Conservation (phyloP, 495 filamentous ascomycete species). For the Lasiosphaeriaceae sp. region DNA sequence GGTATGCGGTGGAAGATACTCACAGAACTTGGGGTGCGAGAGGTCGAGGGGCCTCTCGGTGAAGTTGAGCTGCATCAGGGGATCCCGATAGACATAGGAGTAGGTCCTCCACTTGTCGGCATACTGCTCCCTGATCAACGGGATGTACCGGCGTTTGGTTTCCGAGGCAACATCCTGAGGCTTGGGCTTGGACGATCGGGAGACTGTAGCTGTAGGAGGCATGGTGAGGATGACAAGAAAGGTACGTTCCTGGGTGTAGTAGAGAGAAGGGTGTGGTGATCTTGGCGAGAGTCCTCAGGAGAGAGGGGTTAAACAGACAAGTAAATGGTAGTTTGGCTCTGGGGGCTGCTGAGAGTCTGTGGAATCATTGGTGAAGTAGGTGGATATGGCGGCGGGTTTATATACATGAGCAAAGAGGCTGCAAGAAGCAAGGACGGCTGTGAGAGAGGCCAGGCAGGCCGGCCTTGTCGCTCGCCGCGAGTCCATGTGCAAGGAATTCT, state of each 20-base stretch:
- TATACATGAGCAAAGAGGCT: not conserved
- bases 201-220: conserved; percentile 41
- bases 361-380: not conserved
- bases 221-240: conserved; percentile 30
- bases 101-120: conserved; percentile 40
- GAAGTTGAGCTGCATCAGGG: conserved; percentile 37
- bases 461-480: not conserved
- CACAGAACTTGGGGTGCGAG: conserved; percentile 39
- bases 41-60: conserved; percentile 25
- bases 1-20: conserved; percentile 13
- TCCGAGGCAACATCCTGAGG: conserved; percentile 67
- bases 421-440: not conserved
- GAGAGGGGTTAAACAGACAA: not conserved
- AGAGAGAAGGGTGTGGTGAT: not conserved
- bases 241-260: not conserved
- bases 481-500: no score
- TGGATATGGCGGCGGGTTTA: not conserved
- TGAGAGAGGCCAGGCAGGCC: not conserved
- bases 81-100: conserved; percentile 47
- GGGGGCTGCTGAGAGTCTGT: not conserved
- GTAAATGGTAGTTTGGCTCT: not conserved
- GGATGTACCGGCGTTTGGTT: conserved; percentile 61
- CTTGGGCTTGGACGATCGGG: conserved; percentile 45
- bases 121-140: conserved; percentile 51
- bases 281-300: not conserved